phyloP scores from a whole-genome alignment of 2,329 filamentous ascomycete genomes.

The Sordariomycetes sp. region DNA sequence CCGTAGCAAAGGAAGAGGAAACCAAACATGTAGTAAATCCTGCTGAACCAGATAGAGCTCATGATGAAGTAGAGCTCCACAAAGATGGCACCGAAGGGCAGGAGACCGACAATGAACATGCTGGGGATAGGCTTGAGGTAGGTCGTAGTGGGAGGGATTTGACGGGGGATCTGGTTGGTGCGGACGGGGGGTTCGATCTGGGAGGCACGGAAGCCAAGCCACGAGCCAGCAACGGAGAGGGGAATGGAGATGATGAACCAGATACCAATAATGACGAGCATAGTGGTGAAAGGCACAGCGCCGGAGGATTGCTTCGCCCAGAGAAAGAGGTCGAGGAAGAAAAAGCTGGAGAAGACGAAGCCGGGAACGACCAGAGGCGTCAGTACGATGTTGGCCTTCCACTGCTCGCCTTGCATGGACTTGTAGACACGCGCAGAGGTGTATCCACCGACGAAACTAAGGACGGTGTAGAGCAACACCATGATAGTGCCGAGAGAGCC shows the following conservation, averaged over 20 bases:
- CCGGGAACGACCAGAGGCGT: slow-evolving; percentile 81
- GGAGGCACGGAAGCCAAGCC: slow-evolving; percentile 76
- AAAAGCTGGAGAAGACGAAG: slow-evolving; percentile 80
- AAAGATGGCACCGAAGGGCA: slow-evolving; percentile 95
- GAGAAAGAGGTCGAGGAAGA: slow-evolving; percentile 90
- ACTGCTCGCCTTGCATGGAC: slow-evolving; percentile 80
- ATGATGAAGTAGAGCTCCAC: slow-evolving; percentile 99
- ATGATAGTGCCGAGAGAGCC: slow-evolving; percentile 90
- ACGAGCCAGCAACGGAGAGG: slow-evolving; percentile 80
- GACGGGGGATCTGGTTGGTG: slow-evolving; percentile 95
- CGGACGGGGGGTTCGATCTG: slow-evolving; percentile 73
- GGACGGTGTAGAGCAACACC: slow-evolving; percentile 84
- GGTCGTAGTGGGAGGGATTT: slow-evolving; percentile 76
- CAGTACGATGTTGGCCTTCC: slow-evolving; percentile 87
- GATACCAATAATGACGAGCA: slow-evolving; percentile 86
- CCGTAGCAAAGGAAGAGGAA: slow-evolving; percentile 98
- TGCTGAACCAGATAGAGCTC: slow-evolving; percentile 97
- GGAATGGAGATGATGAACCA: slow-evolving; percentile 98
- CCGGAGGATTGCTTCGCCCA: slow-evolving; percentile 90
- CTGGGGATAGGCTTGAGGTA: slow-evolving; percentile 84
- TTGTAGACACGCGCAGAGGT: slow-evolving; percentile 89
- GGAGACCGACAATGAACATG: slow-evolving; percentile 82
- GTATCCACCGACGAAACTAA: slow-evolving; percentile 90
- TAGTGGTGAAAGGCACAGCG: slow-evolving; percentile 91
- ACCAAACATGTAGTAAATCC: slow-evolving; percentile 99